Conservation (phyloP, 306 rosid species). For the Begonia peltatifolia region DNA sequence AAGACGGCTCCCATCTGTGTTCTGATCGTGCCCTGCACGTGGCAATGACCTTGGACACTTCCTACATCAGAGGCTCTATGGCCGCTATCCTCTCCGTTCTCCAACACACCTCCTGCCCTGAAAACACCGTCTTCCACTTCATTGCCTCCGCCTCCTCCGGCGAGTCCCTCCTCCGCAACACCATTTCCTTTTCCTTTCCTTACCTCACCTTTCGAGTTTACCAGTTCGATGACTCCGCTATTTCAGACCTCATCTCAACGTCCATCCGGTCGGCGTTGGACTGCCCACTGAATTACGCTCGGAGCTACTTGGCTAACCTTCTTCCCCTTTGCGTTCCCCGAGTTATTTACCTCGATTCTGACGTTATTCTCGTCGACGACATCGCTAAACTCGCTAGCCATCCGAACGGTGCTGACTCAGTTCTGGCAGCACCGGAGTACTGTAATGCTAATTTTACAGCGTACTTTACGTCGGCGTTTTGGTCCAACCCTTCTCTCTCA, state of each 20-base stretch:
- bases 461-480: conserved; percentile 54
- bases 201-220: conserved; percentile 61
- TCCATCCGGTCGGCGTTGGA: conserved; percentile 83
- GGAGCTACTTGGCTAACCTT: conserved; percentile 47
- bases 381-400: conserved; percentile 49
- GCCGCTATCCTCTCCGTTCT: conserved; percentile 46
- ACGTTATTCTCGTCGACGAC: conserved; percentile 75
- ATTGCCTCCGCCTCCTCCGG: conserved; percentile 34
- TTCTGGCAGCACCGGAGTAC: conserved; percentile 78
- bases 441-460: conserved; percentile 82
- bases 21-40: conserved; percentile 25
- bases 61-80: no score
- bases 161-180: conserved; percentile 35
- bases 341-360: conserved; percentile 77
- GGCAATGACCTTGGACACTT: no score
- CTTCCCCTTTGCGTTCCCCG: conserved; percentile 49
- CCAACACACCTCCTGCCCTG: conserved; percentile 29
- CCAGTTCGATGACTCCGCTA: conserved; percentile 36
- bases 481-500: conserved; percentile 73
- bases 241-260: conserved; percentile 55
- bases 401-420: conserved; percentile 14
- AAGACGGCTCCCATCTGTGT: conserved; percentile 20
- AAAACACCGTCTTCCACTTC: conserved; percentile 40
- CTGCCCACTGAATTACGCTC: conserved; percentile 83
- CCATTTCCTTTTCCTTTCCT: conserved; percentile 43